These are phyloP conservation scores for Pseudoscleropodium purum DNA, from an alignment of 225 moss, liverwort and hornwort species.

Conservation along the genomic window DNA sequence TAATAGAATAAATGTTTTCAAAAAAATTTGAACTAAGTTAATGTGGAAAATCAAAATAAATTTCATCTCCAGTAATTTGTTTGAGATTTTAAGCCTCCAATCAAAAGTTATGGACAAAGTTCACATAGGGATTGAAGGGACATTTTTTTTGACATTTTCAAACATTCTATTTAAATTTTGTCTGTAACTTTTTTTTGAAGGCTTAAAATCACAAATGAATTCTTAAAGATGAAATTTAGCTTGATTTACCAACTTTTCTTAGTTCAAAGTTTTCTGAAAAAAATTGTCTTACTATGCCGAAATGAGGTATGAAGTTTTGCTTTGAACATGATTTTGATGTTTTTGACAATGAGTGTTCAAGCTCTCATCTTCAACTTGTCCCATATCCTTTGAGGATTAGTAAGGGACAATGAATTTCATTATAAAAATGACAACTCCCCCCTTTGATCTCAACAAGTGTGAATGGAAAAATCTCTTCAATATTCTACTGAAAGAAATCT, in stretches of 20 bases:
- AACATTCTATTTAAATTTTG: neutral
- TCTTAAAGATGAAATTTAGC: fast-evolving
- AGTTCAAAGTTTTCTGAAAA: fast-evolving
- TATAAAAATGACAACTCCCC: neutral
- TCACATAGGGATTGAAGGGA: neutral
- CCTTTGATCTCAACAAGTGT: fast-evolving
- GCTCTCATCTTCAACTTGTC: neutral
- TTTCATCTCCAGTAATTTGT: fast-evolving
- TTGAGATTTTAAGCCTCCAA: neutral
- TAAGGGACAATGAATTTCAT: fast-evolving
- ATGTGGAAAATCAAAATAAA: neutral
- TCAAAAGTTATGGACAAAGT: neutral
- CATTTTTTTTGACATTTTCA: neutral
- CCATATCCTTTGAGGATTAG: neutral
- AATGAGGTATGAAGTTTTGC: neutral
- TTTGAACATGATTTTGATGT: fast-evolving
- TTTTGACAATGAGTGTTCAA: fast-evolving
- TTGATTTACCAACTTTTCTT: fast-evolving
- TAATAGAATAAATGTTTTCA: neutral
- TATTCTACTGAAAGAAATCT: fast-evolving
- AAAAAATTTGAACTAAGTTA: too few species aligned
- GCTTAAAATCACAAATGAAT: fast-evolving
- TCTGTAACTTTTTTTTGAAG: fast-evolving
- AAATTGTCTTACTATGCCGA: neutral
- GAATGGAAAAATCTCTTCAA: too few species aligned